These are phyloP conservation scores for Fusarium virguliforme DNA, from an alignment of 2,329 filamentous ascomycete genomes.

Conservation along the genomic window DNA sequence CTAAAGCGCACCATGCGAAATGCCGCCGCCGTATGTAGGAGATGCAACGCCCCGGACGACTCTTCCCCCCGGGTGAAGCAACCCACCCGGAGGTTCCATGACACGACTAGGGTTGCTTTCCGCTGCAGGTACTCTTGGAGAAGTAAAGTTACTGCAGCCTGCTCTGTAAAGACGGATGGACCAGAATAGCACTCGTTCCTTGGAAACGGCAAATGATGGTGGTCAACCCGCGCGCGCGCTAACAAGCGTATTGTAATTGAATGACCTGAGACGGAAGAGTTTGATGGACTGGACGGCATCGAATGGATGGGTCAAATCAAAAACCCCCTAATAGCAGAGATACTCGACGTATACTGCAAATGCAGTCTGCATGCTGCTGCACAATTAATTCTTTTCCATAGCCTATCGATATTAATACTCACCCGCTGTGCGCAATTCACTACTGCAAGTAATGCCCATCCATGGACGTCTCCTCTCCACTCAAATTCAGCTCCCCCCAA, in stretches of 20 bases:
- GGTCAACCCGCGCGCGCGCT: slow-evolving; percentile 45
- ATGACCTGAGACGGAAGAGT: slow-evolving; percentile 12
- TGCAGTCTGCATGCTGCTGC: neutral
- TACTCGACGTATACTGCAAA: neutral
- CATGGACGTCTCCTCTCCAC: slow-evolving; percentile 42
- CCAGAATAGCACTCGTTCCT: slow-evolving; percentile 32
- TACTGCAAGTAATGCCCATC: slow-evolving; percentile 47
- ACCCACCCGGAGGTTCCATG: slow-evolving; percentile 42
- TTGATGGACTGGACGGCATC: slow-evolving; percentile 1
- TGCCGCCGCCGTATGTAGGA: slow-evolving; percentile 44
- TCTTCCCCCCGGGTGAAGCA: slow-evolving; percentile 35
- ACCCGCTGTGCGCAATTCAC: slow-evolving; percentile 36
- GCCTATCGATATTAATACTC: slow-evolving; percentile 38
- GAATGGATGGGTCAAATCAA: neutral
- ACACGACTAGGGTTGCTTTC: slow-evolving; percentile 36
- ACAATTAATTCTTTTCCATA: slow-evolving; percentile 18
- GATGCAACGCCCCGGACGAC: slow-evolving; percentile 45
- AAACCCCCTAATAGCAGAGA: slow-evolving; percentile 18
- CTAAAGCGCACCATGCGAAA: slow-evolving; percentile 36
- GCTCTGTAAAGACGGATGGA: neutral
- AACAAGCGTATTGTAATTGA: slow-evolving; percentile 17
- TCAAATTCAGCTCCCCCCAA: slow-evolving; percentile 47
- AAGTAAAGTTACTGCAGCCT: too few relatives aligned
- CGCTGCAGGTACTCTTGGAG: slow-evolving; percentile 23
- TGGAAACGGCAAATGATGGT: slow-evolving; percentile 48